Conservation (phyloP, 306 rosid genomes). For the peach (Prunus persica) region Prunus_persica_NCBIv2 NC_034011.1:22294001-22294500, state of each 20-base stretch:
- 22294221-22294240: constrained; percentile 7
- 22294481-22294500: constrained; percentile 40
- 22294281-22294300: constrained; percentile 93
- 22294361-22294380: constrained; percentile 94
- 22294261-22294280: constrained; percentile 84
- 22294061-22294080: neutral
- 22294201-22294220: neutral
- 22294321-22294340: constrained; percentile 94
- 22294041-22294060: neutral
- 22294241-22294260: constrained; percentile 86
- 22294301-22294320: constrained; percentile 97
- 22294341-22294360: constrained; percentile 88
- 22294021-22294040: constrained; percentile 47
- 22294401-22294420: constrained; percentile 67
- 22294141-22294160: neutral
- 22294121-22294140: neutral
- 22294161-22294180: neutral
- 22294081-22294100: neutral
- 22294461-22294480: constrained; percentile 32
- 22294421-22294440: constrained; percentile 22
- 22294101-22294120: neutral
- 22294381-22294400: constrained; percentile 81
- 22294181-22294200: neutral
- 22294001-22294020: constrained; percentile 66
- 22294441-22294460: constrained; percentile 27